A percentile compares a stretch with the other conserved stretches of the same genome.
Conservation (phyloP, 1,139 yeast species). For the Pichia sp. region DNA sequence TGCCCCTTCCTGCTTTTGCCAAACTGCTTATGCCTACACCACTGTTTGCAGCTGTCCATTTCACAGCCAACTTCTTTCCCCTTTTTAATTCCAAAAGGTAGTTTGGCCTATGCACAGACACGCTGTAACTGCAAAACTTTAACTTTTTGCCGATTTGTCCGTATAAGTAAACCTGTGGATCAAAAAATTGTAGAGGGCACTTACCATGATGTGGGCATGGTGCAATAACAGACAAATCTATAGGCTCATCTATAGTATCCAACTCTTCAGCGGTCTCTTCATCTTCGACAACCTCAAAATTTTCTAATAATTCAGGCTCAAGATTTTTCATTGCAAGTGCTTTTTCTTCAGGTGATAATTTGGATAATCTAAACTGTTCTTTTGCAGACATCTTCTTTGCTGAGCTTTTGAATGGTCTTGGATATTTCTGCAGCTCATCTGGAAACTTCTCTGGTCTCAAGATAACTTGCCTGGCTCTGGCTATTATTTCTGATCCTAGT, state of each 20-base stretch:
- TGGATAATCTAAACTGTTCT: constrained; percentile 7
- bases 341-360: constrained; percentile 19
- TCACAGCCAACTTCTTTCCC: constrained; percentile 68
- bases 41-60: constrained; percentile 61
- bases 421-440: constrained; percentile 57
- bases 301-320: constrained; percentile 39
- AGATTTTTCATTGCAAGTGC: constrained; percentile 29
- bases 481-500: constrained; percentile 79
- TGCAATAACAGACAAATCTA: constrained; percentile 59
- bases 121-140: constrained; percentile 72
- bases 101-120: constrained; percentile 70
- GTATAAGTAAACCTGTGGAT: constrained; percentile 60
- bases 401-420: constrained; percentile 63
- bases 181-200: constrained; percentile 81
- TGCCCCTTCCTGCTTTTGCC: constrained; percentile 57
- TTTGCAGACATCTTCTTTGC: constrained; percentile 31
- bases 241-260: constrained; percentile 33
- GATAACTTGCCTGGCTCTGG: constrained; percentile 86
- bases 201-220: constrained; percentile 88
- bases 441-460: constrained; percentile 71
- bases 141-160: constrained; percentile 59
- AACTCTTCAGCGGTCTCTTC: constrained; percentile 28
- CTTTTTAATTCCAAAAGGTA: constrained; percentile 76
- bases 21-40: constrained; percentile 51
- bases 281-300: constrained; percentile 37